These are phyloP conservation scores for Aspergillus diversus DNA, from an alignment of 495 filamentous ascomycete genomes.

Conservation along the genomic window DNA sequence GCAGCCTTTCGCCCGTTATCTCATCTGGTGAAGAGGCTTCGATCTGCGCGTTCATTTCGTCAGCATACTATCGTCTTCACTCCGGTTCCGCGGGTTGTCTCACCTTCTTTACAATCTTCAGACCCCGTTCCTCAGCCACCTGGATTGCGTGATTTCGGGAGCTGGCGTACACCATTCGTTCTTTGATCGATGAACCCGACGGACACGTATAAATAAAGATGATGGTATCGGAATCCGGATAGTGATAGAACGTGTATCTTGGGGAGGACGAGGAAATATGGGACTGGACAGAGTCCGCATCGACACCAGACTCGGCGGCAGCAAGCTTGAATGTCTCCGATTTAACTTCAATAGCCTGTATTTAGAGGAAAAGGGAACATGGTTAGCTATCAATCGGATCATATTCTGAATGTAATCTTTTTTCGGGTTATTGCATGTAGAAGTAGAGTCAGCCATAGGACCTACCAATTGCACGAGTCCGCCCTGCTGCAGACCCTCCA, in stretches of 20 bases:
- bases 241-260: conserved; percentile 88
- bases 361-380: conserved; percentile 15
- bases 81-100: conserved; percentile 8
- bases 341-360: conserved; percentile 62
- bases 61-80: conserved; percentile 18
- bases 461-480: conserved; percentile 81
- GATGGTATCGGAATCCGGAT: conserved; percentile 64
- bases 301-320: conserved; percentile 52
- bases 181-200: conserved; percentile 76
- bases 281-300: conserved; percentile 54
- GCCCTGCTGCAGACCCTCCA: conserved; percentile 60
- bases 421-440: conserved; percentile 14
- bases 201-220: conserved; percentile 97
- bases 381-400: conserved; percentile 34
- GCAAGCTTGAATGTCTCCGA: conserved; percentile 81
- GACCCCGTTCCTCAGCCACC: conserved; percentile 69
- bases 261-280: conserved; percentile 82
- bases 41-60: conserved; percentile 43
- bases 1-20: conserved; percentile 69
- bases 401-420: neutral
- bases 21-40: conserved; percentile 76
- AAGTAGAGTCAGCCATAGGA: conserved; percentile 21
- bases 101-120: conserved; percentile 75
- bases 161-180: conserved; percentile 92
- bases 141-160: conserved; percentile 72